Base-by-base conservation (phyloP, 2,329 filamentous ascomycete genomes). In the Elsinoe arachidis region DNA sequence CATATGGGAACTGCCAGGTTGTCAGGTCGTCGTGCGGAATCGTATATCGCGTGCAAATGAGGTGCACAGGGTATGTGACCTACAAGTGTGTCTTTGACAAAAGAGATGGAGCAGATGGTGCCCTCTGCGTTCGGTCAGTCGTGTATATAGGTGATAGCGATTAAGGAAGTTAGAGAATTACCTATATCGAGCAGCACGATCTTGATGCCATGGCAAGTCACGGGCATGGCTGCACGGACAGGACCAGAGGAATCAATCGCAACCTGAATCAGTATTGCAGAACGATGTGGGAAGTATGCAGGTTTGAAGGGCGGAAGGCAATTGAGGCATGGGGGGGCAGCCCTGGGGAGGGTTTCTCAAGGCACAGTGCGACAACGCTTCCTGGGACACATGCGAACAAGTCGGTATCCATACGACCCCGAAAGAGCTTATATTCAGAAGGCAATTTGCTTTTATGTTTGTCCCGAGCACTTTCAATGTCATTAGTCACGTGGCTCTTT, bases 71-170 rank as follows among this genome's bases (percentile, higher is more conserved):
- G 61, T 59, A 58, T 41, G 52, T 62, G 56, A 68, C 86, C 81
- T 82, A 91, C 88, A 75, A 91, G 76, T 63, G 88, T 82, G 70
- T 90, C 85, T 74, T 88, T 88, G 72, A 91, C 88, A 72, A 91
- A 91, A 64, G 85, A 88, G 69, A 91, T 90, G 64, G 86, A 86
- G 71, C 87, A 90, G 62, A 91, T 84, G 52, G 88, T 91, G 61
- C 88, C 87, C 79, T 91, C 87, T 91, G 63, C 57, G 61, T 14
- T 26, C 15, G 55, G 12, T 39, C 3, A 43, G n/a, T 19, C 9
- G 49, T 34, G 3, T 26, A 41, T 35, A 5, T 21, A 2, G 41
- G 33, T n/a, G 46, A 39, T n/a, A 23, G 2, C 6, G 19, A 7
- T 41, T 33, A 23, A 2, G 39, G 30, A 44, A 17, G 10, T 49